Conservation (phyloP, 2,329 filamentous ascomycete genomes). For the Clonostachys sp. region DNA sequence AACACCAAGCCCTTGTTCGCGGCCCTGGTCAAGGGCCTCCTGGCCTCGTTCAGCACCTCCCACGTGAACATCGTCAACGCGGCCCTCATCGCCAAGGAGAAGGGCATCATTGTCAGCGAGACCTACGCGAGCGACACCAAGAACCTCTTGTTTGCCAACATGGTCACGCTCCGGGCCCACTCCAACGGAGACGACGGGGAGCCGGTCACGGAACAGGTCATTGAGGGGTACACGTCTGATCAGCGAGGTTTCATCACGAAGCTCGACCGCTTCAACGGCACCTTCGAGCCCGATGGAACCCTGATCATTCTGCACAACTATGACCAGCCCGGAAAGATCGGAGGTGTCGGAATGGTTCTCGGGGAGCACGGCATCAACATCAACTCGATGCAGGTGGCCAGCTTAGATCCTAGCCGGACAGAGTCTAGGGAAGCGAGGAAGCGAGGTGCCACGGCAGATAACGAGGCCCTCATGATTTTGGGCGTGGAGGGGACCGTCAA, state of each 20-base stretch:
- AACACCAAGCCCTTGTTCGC: conserved; percentile 78
- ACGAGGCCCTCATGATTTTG: conserved; percentile 79
- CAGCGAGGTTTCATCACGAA: conserved; percentile 65
- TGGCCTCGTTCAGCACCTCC: conserved; percentile 62
- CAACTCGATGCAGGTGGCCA: conserved; percentile 71
- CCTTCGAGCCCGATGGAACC: conserved; percentile 69
- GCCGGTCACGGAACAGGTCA: conserved; percentile 32
- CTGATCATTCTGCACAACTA: conserved; percentile 78
- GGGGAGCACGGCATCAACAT: conserved; percentile 73
- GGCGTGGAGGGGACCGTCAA: conserved; percentile 65
- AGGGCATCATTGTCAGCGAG: conserved; percentile 74
- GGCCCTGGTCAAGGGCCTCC: conserved; percentile 72
- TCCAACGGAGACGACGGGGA: conserved; percentile 16
- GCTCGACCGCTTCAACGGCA: conserved; percentile 68
- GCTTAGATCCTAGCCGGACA: conserved; percentile 27
- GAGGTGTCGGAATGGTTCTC: conserved; percentile 67
- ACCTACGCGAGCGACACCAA: conserved; percentile 54
- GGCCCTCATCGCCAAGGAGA: conserved; percentile 68
- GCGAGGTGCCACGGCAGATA: conserved; percentile 26
- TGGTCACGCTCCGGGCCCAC: conserved; percentile 63
- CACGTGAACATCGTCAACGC: conserved; percentile 84
- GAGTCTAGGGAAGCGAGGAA: conserved; percentile 3
- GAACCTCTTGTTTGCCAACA: conserved; percentile 62
- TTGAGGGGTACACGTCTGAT: conserved; percentile 63
- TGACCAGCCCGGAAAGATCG: conserved; percentile 78